Evolutionary conservation across 352 stramenopile species (phyloP).

Genomic region (Halophytophthora polymorphica): DNA sequence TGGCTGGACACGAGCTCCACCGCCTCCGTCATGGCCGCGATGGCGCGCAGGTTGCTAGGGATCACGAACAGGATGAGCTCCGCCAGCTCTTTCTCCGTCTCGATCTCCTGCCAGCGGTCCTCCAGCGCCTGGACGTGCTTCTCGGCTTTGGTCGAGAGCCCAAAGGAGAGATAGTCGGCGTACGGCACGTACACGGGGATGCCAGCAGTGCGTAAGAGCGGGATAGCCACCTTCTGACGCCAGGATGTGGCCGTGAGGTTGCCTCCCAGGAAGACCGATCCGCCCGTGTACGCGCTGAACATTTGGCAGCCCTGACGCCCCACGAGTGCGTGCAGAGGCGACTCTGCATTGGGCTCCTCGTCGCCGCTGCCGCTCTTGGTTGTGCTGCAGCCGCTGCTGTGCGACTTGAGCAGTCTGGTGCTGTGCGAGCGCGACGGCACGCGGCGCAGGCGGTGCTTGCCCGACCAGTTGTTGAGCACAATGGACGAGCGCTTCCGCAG

Average conservation of each 20-base stretch:
- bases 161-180: no score
- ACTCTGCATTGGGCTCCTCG: slow-evolving; percentile 14
- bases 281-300: slow-evolving; percentile 42
- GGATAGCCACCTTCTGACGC: slow-evolving; percentile 72
- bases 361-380: slow-evolving; percentile 30
- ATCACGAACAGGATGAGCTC: slow-evolving; percentile 86
- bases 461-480: slow-evolving; percentile 64
- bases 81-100: slow-evolving; percentile 58
- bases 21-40: slow-evolving; percentile 81
- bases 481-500: slow-evolving; percentile 79
- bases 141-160: slow-evolving; percentile 47
- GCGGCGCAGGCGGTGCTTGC: slow-evolving; percentile 42
- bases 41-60: slow-evolving; percentile 62
- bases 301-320: slow-evolving; percentile 42
- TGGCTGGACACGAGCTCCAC: slow-evolving; percentile 72
- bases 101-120: slow-evolving; percentile 55
- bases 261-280: slow-evolving; percentile 72
- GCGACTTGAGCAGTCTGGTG: slow-evolving; percentile 41
- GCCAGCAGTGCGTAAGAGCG: slow-evolving; percentile 59
- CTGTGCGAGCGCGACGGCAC: slow-evolving; percentile 66
- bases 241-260: slow-evolving; percentile 72
- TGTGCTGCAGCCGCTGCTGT: slow-evolving; percentile 35
- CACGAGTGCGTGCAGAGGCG: slow-evolving; percentile 28
- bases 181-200: slow-evolving; percentile 77
- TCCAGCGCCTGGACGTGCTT: slow-evolving; percentile 23